phyloP scores from a whole-genome alignment of 2,329 filamentous ascomycete species.

The Chaetothyriales sp. region DNA sequence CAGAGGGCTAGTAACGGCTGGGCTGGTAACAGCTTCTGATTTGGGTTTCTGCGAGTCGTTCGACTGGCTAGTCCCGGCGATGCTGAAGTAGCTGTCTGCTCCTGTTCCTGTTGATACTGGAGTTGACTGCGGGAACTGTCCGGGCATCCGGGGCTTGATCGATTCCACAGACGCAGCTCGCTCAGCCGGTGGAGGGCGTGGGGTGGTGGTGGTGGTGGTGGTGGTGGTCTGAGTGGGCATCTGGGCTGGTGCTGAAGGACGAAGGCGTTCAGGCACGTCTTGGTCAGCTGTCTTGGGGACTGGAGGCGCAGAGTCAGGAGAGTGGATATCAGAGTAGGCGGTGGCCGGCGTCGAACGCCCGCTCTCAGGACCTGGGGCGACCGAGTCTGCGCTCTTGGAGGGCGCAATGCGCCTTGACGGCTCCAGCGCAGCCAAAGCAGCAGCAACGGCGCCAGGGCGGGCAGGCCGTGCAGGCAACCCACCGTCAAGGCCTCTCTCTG shows the following conservation, averaged over 20 bases:
- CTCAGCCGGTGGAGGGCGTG: neutral
- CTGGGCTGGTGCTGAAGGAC: neutral
- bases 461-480: neutral
- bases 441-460: neutral
- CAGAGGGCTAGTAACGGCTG: neutral
- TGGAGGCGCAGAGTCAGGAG: neutral
- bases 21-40: neutral
- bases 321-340: neutral
- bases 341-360: neutral
- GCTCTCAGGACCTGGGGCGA: neutral
- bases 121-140: neutral
- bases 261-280: neutral
- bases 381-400: neutral
- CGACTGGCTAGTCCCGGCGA: neutral
- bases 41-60: neutral
- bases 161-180: neutral
- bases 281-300: neutral
- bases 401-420: neutral
- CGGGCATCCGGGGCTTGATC: neutral
- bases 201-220: no score
- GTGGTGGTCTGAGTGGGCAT: neutral
- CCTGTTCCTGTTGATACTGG: neutral
- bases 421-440: neutral
- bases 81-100: neutral
- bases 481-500: neutral